These are phyloP conservation scores for Amphichorda felina DNA, from an alignment of 2,329 filamentous ascomycete genomes.

Conservation along the genomic window DNA sequence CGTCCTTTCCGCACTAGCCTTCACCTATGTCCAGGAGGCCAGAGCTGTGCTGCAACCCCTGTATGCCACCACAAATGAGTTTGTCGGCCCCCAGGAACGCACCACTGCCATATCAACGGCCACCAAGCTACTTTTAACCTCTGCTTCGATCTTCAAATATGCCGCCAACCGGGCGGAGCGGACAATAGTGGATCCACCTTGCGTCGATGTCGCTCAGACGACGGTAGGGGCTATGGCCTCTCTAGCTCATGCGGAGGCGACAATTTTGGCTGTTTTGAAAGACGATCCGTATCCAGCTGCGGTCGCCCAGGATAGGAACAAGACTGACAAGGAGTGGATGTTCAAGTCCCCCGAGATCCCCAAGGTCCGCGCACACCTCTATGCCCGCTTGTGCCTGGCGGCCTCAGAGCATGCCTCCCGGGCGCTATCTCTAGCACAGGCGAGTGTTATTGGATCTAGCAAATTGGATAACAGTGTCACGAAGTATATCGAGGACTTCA, in stretches of 20 bases:
- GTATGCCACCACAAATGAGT: slow-evolving; percentile 52
- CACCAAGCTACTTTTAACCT: slow-evolving; percentile 66
- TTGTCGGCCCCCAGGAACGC: slow-evolving; percentile 53
- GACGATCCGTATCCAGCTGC: slow-evolving; percentile 86
- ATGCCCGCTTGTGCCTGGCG: slow-evolving; percentile 76
- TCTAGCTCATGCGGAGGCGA: slow-evolving; percentile 76
- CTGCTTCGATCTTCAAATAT: slow-evolving; percentile 67
- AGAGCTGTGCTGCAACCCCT: slow-evolving; percentile 61
- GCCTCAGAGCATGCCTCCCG: slow-evolving; percentile 78
- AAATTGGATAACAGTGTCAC: slow-evolving; percentile 55
- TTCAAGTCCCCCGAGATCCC: slow-evolving; percentile 80
- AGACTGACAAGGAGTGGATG: slow-evolving; percentile 90
- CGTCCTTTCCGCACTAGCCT: slow-evolving; percentile 63
- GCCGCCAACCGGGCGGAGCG: slow-evolving; percentile 45
- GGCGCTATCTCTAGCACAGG: slow-evolving; percentile 42
- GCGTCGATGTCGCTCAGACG: slow-evolving; percentile 39
- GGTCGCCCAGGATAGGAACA: slow-evolving; percentile 71
- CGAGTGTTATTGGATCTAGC: slow-evolving; percentile 14
- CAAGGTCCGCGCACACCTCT: slow-evolving; percentile 78
- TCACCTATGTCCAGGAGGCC: slow-evolving; percentile 61
- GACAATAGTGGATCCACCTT: slow-evolving; percentile 27
- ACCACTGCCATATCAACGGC: slow-evolving; percentile 59
- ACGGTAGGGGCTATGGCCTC: slow-evolving; percentile 45
- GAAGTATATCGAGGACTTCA: slow-evolving; percentile 65
- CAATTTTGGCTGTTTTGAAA: slow-evolving; percentile 79